These are phyloP conservation scores for Penicillium subrubescens DNA, from an alignment of 495 filamentous ascomycete species.

Conservation along the genomic window DNA sequence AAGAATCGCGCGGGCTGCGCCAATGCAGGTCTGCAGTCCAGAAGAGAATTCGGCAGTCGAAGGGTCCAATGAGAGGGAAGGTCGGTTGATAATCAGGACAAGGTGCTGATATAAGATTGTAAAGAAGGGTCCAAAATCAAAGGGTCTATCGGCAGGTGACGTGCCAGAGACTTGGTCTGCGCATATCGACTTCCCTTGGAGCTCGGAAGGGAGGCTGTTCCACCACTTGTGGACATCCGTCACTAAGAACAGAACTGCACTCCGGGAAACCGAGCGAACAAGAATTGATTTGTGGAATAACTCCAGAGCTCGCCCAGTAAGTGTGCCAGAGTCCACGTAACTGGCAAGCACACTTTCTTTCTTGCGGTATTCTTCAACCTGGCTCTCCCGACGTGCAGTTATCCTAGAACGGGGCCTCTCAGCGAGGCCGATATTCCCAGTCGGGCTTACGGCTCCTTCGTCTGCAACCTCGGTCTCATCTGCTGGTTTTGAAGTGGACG, in stretches of 20 bases:
- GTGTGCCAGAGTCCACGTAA: constrained; percentile 43
- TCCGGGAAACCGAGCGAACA: constrained; percentile 38
- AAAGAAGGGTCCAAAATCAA: constrained; percentile 46
- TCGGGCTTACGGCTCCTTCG: not conserved
- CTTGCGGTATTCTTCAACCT: constrained; percentile 15
- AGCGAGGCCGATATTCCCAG: not conserved
- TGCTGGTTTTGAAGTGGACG: not conserved
- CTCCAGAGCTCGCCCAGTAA: constrained; percentile 43
- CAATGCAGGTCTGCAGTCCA: constrained; percentile 44
- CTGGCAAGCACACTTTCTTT: constrained; percentile 39
- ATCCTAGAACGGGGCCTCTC: not conserved
- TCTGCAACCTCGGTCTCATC: not conserved
- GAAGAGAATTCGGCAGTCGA: constrained; percentile 42
- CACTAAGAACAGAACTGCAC: constrained; percentile 39
- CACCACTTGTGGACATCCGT: constrained; percentile 51
- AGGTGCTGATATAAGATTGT: constrained; percentile 68
- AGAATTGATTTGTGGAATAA: constrained; percentile 47
- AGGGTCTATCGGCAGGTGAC: constrained; percentile 20
- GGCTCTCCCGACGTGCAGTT: not conserved
- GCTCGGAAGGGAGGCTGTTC: constrained; percentile 40
- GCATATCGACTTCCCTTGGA: constrained; percentile 22
- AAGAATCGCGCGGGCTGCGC: constrained; percentile 40
- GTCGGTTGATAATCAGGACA: constrained; percentile 64
- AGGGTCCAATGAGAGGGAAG: constrained; percentile 38
- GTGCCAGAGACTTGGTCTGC: not conserved